Evolutionary conservation across 306 rosid genomes (phyloP).

Genomic region (Cajanus cajan): DNA sequence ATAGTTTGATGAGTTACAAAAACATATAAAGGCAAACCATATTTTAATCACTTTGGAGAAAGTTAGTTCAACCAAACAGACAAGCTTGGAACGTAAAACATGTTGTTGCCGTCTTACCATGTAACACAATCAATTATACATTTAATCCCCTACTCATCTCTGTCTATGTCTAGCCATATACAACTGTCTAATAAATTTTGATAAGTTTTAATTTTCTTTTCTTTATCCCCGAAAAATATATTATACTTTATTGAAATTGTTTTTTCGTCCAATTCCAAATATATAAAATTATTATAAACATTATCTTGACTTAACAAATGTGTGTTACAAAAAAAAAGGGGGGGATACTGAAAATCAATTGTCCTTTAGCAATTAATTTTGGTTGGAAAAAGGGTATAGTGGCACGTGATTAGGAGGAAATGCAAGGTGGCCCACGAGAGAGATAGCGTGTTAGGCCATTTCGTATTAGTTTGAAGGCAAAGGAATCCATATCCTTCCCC

Average conservation of each 20-base stretch:
- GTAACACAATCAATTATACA: background rate
- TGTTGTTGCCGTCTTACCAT: background rate
- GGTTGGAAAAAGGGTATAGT: background rate
- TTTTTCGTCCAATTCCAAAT: background rate
- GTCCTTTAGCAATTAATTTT: background rate
- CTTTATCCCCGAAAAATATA: background rate
- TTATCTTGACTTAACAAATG: background rate
- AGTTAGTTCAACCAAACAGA: background rate
- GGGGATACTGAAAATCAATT: background rate
- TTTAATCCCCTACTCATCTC: no score
- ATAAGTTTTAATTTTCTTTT: background rate
- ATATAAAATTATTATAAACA: background rate
- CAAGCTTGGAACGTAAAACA: background rate
- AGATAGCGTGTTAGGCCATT: slow-evolving; percentile 9
- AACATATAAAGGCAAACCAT: background rate
- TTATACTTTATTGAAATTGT: background rate
- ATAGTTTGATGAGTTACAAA: background rate
- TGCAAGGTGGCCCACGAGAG: slow-evolving; percentile 30
- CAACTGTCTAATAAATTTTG: background rate
- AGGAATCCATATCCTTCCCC: slow-evolving; percentile 36
- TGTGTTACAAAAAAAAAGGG: background rate
- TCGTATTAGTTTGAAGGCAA: background rate
- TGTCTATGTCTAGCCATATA: background rate
- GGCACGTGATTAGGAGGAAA: slow-evolving; percentile 30
- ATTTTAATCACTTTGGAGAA: background rate